Base-by-base conservation (phyloP, 2,329 filamentous ascomycete species). In the Pestalotiopsis fici region DNA sequence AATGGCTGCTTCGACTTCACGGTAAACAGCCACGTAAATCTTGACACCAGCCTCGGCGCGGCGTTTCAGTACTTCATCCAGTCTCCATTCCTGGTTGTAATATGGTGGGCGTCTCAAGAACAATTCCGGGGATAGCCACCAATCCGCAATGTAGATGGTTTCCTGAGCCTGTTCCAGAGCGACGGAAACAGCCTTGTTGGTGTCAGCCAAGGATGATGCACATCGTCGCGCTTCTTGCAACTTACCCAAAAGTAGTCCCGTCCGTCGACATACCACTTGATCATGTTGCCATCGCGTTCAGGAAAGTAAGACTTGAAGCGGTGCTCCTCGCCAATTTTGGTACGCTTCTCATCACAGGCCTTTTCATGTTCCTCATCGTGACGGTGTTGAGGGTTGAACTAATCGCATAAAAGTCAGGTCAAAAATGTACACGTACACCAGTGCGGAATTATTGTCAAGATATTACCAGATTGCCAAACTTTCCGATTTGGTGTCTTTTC, bases 201-300 rank as follows among this genome's bases (percentile, higher is more conserved):
- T 21, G n/a, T 50, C 6, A 50, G 43, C 21, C 43, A 50, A 50
- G 43, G 15, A 23, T 18, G 5, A 9, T 15, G 27, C 15, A 23
- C 12, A 15, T 23, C 18, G 12, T 60, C 23, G 47, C 35, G 23
- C 13, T 35, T 11, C 50, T 6, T 11, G 3, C 5, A 21, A 50
- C 78, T 71, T 71, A 82, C 89, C 91, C 94, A 97, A 78, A 96
- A 97, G 80, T 99, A 99, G 81, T 98, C 93, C 69, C 94, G 87
- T 3, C 94, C 96, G 77, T 98, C 96, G 12, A 98, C 93, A 80
- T 98, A 98, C 95, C 95, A 99, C 83, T 98, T 98, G 77, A 96
- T 86, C 67, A 92, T 85, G 78, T 98, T 98, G 31, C 91, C 92
- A 12, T 95, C 90, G 56, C 91, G 90, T 77, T 95, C 91, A 0